These are phyloP conservation scores for Aegle marmelos DNA, from an alignment of 345 rosid genomes.

Conservation along the genomic window DNA sequence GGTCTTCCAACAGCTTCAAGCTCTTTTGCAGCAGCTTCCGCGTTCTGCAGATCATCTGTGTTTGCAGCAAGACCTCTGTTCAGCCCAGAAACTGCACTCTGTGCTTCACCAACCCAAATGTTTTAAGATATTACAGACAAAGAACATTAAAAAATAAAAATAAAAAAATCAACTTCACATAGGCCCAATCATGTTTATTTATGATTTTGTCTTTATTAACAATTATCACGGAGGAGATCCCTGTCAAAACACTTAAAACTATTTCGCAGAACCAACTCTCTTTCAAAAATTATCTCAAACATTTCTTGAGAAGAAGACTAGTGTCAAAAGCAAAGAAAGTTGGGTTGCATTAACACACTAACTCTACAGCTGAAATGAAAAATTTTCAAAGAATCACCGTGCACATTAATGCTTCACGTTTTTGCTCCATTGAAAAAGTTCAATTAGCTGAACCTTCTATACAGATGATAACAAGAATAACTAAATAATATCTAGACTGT, in stretches of 20 bases:
- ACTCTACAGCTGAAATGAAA: not conserved
- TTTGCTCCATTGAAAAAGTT: not conserved
- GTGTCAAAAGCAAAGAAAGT: not conserved
- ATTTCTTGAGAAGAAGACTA: not conserved
- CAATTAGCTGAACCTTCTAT: not conserved
- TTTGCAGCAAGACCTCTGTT: constrained; percentile 87
- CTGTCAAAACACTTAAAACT: not conserved
- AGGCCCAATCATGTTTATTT: not conserved
- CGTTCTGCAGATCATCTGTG: constrained; percentile 56
- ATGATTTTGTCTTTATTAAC: not conserved
- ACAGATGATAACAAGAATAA: not conserved
- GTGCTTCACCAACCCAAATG: constrained; percentile 20
- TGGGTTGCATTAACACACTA: not conserved
- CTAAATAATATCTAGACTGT: not conserved
- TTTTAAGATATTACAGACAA: not conserved
- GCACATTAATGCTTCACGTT: not conserved
- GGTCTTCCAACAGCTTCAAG: constrained; percentile 68
- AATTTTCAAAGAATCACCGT: not conserved
- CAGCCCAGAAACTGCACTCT: constrained; percentile 79
- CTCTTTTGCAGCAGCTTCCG: constrained; percentile 72
- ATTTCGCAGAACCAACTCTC: not conserved
- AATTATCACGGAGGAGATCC: not conserved
- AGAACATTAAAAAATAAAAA: too few species aligned
- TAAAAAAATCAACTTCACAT: not conserved
- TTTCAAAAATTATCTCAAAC: not conserved